Conservation (phyloP, 345 rosid species). For the Mercurialis annua region DNA sequence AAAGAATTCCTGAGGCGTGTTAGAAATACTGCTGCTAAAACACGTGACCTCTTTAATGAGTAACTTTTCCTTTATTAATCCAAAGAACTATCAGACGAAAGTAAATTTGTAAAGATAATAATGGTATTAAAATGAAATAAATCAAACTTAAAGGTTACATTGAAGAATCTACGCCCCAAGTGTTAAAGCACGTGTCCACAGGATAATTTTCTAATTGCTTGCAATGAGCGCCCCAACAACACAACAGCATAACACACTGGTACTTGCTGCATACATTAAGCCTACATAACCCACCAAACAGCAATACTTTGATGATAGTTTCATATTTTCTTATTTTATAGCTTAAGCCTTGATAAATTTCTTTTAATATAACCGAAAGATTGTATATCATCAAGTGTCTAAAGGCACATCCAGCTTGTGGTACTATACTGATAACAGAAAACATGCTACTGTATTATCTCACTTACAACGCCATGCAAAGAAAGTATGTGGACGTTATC, state of each 20-base stretch:
- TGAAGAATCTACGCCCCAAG: no score
- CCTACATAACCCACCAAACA: conserved; percentile 2
- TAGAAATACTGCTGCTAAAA: no score
- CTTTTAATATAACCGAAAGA: background rate
- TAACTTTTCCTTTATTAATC: no score
- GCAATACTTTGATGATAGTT: background rate
- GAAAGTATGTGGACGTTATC: conserved; percentile 60
- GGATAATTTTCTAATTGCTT: no score
- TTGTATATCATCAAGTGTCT: conserved; percentile 7
- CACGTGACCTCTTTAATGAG: no score
- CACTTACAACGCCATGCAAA: conserved; percentile 64
- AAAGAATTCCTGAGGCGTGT: no score
- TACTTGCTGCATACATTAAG: background rate
- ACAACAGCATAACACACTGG: background rate
- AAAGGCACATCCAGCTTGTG: conserved; percentile 1
- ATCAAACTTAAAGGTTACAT: no score
- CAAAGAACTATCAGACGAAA: no score
- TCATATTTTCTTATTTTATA: background rate
- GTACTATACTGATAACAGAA: background rate
- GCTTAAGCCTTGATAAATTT: background rate
- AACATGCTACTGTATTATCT: background rate
- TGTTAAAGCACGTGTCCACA: no score
- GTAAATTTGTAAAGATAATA: no score
- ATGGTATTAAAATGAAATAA: no score
- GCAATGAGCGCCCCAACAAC: background rate